phyloP scores from a whole-genome alignment of 495 filamentous ascomycete genomes.

The Trichoderma virens region DNA sequence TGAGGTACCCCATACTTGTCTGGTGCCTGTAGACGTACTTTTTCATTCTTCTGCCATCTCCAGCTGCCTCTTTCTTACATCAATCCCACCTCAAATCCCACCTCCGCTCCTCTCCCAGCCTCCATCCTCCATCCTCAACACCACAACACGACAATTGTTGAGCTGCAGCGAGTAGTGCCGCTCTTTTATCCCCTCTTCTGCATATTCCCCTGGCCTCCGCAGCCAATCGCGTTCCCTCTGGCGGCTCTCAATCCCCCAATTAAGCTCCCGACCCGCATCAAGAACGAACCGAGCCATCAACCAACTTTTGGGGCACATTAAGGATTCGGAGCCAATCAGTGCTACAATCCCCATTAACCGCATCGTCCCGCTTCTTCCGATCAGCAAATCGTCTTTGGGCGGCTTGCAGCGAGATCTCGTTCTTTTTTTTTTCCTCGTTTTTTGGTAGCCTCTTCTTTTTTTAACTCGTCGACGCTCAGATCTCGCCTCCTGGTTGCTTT shows the following conservation, averaged over 20 bases:
- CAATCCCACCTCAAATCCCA: too few relatives aligned
- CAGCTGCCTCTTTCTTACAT: not conserved
- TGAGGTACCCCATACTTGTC: too few relatives aligned
- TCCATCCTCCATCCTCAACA: not conserved
- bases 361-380: constrained; percentile 7
- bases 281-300: constrained; percentile 1
- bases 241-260: not conserved
- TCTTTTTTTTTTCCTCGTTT: not conserved
- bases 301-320: not conserved
- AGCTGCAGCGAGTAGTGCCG: not conserved
- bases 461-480: not conserved
- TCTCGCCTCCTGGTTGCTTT: not conserved
- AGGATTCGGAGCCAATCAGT: not conserved
- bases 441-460: not conserved
- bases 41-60: too few relatives aligned
- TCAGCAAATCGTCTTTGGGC: not conserved
- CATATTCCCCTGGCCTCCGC: not conserved
- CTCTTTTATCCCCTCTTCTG: not conserved
- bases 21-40: too few relatives aligned
- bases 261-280: constrained; percentile 5
- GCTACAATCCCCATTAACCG: not conserved
- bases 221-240: not conserved
- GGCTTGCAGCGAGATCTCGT: not conserved
- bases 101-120: not conserved
- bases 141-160: too few relatives aligned